phyloP scores from a whole-genome alignment of 345 rosid genomes.

The Linum tenue region DNA sequence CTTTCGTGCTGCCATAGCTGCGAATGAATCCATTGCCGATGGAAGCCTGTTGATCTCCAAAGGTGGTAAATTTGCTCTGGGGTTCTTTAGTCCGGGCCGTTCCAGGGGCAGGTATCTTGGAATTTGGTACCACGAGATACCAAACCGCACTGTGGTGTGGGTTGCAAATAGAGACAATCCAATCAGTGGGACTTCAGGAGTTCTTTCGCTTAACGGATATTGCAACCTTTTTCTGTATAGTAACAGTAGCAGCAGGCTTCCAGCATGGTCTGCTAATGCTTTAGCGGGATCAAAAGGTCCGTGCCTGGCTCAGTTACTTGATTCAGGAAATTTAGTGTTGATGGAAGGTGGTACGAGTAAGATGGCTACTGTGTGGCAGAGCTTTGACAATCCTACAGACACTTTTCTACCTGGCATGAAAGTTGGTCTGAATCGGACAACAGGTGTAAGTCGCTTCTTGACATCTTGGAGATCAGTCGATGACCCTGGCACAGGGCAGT shows the following conservation, averaged over 20 bases:
- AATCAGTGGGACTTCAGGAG: constrained; percentile 8
- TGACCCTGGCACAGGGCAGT: constrained; percentile 22
- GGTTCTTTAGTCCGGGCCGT: constrained; percentile 2
- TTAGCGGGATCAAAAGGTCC: not conserved
- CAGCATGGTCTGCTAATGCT: constrained; percentile 9
- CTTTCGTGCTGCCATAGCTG: not conserved
- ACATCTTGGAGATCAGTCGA: constrained; percentile 17
- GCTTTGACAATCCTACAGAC: constrained; percentile 23
- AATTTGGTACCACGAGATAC: not conserved
- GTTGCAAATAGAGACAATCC: constrained; percentile 13
- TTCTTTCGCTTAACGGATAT: not conserved
- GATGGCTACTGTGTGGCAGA: constrained; percentile 14
- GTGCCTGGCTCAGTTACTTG: constrained; percentile 10
- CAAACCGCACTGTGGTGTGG: constrained; percentile 9
- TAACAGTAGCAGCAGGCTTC: not conserved
- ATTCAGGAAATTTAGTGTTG: constrained; percentile 11
- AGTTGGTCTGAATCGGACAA: constrained; percentile 8
- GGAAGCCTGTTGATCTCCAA: constrained; percentile 8
- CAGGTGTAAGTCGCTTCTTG: constrained; percentile 10
- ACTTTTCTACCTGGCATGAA: constrained; percentile 19
- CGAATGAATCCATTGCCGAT: not conserved
- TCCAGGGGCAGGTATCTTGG: not conserved
- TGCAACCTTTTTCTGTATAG: constrained; percentile 6
- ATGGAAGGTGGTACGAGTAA: not conserved
- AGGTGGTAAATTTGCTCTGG: not conserved